Conservation (phyloP, 306 rosid genomes). For the Amphicarpaea edgeworthii region DNA sequence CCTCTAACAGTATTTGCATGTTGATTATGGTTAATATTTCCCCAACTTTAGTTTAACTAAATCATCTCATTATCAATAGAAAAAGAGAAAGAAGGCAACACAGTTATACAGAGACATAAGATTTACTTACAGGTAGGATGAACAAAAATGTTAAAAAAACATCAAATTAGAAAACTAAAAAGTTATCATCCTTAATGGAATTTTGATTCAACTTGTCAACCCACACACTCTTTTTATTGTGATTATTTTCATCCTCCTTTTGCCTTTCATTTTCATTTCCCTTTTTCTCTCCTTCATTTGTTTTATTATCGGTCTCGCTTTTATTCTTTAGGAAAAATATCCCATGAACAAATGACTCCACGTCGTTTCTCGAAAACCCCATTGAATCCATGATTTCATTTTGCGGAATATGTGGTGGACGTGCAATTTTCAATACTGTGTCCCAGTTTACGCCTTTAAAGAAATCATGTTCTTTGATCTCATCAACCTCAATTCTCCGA, state of each 20-base stretch:
- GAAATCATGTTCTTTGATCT: constrained; percentile 75
- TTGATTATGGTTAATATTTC: too few species aligned
- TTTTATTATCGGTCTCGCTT: background rate
- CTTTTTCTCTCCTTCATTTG: background rate
- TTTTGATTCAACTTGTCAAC: constrained; percentile 42
- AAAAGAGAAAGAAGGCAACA: background rate
- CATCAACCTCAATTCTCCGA: constrained; percentile 64
- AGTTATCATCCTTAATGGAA: constrained; percentile 39
- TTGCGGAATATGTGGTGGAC: constrained; percentile 82
- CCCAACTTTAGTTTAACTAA: background rate
- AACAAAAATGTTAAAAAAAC: background rate
- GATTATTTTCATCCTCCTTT: background rate
- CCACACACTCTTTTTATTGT: constrained; percentile 46
- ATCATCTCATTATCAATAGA: background rate
- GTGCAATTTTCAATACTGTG: constrained; percentile 51
- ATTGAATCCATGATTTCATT: constrained; percentile 45
- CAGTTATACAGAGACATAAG: background rate
- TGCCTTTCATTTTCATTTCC: background rate
- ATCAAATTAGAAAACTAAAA: constrained; percentile 56
- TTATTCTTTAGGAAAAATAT: constrained; percentile 52
- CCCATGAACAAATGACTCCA: constrained; percentile 67
- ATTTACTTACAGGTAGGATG: background rate
- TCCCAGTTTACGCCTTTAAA: constrained; percentile 71
- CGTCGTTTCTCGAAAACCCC: constrained; percentile 51
- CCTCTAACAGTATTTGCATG: background rate